Conservation (phyloP, 2,329 filamentous ascomycete species). For the Diaporthe australafricana region DNA sequence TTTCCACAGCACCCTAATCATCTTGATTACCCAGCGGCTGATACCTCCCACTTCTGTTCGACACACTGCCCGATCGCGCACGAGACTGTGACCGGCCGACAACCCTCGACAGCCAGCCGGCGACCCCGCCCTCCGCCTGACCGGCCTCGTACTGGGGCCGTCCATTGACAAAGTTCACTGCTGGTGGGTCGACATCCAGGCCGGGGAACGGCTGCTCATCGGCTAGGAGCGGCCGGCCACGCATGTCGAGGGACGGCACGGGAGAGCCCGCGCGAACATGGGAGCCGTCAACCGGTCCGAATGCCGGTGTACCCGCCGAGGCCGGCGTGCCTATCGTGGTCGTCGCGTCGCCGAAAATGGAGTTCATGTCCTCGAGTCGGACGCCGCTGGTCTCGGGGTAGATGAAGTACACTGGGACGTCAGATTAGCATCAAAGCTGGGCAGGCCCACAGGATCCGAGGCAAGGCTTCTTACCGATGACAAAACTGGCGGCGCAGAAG, state of each 20-base stretch:
- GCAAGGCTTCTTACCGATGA: conserved; percentile 80
- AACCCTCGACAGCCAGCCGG: conserved; percentile 61
- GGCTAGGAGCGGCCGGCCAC: conserved; percentile 63
- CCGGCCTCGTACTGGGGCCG: conserved; percentile 51
- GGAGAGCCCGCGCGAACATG: conserved; percentile 84
- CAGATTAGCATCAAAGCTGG: conserved; percentile 38
- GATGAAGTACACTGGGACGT: conserved; percentile 84
- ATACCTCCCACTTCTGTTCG: conserved; percentile 51
- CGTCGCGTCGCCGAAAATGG: conserved; percentile 91
- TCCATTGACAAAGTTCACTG: conserved; percentile 61
- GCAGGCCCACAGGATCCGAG: neutral
- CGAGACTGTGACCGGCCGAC: conserved; percentile 47
- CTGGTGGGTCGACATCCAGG: conserved; percentile 83
- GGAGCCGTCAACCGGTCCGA: conserved; percentile 81
- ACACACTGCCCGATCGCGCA: conserved; percentile 47
- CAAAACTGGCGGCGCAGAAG: conserved; percentile 94
- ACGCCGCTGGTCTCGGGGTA: conserved; percentile 98
- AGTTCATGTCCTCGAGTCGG: conserved; percentile 95
- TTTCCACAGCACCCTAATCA: conserved; percentile 44
- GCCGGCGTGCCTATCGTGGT: conserved; percentile 81
- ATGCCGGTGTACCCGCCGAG: conserved; percentile 81
- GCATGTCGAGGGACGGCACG: conserved; percentile 80
- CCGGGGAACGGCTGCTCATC: conserved; percentile 80
- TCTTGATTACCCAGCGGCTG: conserved; percentile 55
- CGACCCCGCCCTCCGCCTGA: conserved; percentile 52